Evolutionary conservation across 495 filamentous ascomycete species (phyloP).

Genomic region (Penicillium roqueforti): DNA sequence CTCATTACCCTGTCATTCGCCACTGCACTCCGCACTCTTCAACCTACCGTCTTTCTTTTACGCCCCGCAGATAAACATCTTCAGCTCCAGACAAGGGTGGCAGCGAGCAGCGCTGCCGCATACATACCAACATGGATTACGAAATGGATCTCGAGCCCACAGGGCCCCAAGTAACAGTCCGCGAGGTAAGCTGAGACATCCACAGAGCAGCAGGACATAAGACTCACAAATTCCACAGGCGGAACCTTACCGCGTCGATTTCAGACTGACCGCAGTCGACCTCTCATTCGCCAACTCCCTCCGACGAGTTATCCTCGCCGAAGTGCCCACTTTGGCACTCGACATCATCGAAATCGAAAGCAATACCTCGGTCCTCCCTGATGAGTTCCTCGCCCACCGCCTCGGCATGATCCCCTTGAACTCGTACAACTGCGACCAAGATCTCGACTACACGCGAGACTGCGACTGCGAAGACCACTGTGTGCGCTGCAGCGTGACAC

Average conservation of each 20-base stretch:
- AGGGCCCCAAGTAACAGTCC: slow-evolving; percentile 66
- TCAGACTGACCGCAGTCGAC: slow-evolving; percentile 73
- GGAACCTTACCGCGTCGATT: slow-evolving; percentile 67
- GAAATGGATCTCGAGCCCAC: slow-evolving; percentile 64
- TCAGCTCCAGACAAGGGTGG: slow-evolving; percentile 15
- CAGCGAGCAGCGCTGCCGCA: slow-evolving; percentile 28
- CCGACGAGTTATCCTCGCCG: slow-evolving; percentile 86
- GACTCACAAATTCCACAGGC: slow-evolving; percentile 45
- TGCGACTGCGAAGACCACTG: slow-evolving; percentile 95
- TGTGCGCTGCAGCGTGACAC: slow-evolving; percentile 78
- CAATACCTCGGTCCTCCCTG: slow-evolving; percentile 91
- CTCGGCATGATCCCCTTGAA: slow-evolving; percentile 87
- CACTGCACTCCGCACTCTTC: neutral
- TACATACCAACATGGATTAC: slow-evolving; percentile 55
- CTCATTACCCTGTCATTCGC: neutral
- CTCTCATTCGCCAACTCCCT: slow-evolving; percentile 92
- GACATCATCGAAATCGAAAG: slow-evolving; percentile 88
- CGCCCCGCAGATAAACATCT: slow-evolving; percentile 5
- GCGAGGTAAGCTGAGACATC: slow-evolving; percentile 47
- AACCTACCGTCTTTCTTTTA: neutral
- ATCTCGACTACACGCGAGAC: slow-evolving; percentile 84
- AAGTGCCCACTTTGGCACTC: slow-evolving; percentile 92
- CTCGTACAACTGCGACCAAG: slow-evolving; percentile 74
- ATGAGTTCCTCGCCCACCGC: slow-evolving; percentile 93
- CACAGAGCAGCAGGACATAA: neutral